Base-by-base conservation (phyloP, 1,139 yeast species). In the Martiniozyma asiatica region DNA sequence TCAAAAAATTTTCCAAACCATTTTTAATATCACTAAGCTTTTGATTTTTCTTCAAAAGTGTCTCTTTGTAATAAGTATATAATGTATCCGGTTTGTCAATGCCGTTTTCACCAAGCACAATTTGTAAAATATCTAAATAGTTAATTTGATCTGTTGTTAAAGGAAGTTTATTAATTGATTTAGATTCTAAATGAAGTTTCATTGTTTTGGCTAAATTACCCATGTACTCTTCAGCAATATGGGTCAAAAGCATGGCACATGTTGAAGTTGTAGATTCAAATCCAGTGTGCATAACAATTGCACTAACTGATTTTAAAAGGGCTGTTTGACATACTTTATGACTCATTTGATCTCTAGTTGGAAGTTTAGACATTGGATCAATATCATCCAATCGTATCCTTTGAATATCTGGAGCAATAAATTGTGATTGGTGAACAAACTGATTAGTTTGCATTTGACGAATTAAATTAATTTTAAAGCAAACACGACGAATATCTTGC, bases 361-460 rank as follows among this genome's bases (percentile, higher is more conserved):
- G 72, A 18, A 87, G 59, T 38, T 79, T 73, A 1, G 94, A 80
- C 15, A 80, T 66, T 4, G 85, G 72, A 47, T 85, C 95, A 16
- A 85, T 56, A 49, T 87, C 97, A 9, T 63, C 54, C 38, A 82
- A 92, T 33, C 61, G 58, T 9, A 87, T 55, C 4, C 63, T 52
- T 27, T 73, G 77, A 21, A 74, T 65, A 34, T 68, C 77, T 3
- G 87, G 87, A 18, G 79, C 74, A 41, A 69, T 71, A 64, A 76
- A 63, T 44, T 77, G 85, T 0, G 84, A 67, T 35, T 75, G 77
- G 50, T 80, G 92, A 34, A 80, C 63, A 55, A 73, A 73, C 38
- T 73, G 78, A 38, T 75, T 82, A 17, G 85, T 87, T 48, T 89
- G 94, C 84, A 89, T 77, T 52, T 82, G 94, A 37, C 95, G 65